Conservation (phyloP, 2,329 filamentous ascomycete genomes). For the Sporothrix protearum region DNA sequence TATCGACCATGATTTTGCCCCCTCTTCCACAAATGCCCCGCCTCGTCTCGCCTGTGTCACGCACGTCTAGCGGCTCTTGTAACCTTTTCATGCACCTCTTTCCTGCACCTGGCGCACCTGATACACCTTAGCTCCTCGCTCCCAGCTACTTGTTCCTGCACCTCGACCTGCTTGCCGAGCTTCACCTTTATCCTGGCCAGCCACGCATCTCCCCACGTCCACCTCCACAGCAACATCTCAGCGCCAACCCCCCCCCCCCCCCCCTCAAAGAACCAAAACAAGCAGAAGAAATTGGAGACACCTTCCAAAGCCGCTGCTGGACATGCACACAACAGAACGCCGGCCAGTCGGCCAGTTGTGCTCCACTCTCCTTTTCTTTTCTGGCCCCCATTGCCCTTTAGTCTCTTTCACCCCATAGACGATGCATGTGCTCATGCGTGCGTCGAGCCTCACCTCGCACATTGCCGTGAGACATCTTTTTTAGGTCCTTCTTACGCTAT, state of each 20-base stretch:
- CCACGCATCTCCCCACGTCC: background rate
- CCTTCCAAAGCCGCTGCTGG: background rate
- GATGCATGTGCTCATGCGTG: background rate
- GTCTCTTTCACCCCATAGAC: background rate
- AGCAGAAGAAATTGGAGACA: background rate
- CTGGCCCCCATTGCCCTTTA: too few species aligned
- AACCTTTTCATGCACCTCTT: background rate
- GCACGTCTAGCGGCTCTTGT: conserved; percentile 9
- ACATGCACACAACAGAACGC: background rate
- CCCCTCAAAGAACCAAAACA: background rate
- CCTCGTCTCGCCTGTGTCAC: conserved; percentile 16
- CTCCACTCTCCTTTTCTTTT: background rate
- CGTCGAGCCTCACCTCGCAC: conserved; percentile 5
- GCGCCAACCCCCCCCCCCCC: too few species aligned
- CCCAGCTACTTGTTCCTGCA: background rate
- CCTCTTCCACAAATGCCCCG: background rate
- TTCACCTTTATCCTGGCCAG: conserved; percentile 8
- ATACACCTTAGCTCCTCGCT: background rate
- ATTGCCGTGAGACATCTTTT: background rate
- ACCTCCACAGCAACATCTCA: background rate
- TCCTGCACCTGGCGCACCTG: conserved; percentile 13
- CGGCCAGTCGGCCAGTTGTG: background rate
- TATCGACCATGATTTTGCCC: background rate
- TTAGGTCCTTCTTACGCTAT: background rate
- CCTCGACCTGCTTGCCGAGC: background rate